Base-by-base conservation (phyloP, 495 filamentous ascomycete species). In the Podospora appendiculata region DNA sequence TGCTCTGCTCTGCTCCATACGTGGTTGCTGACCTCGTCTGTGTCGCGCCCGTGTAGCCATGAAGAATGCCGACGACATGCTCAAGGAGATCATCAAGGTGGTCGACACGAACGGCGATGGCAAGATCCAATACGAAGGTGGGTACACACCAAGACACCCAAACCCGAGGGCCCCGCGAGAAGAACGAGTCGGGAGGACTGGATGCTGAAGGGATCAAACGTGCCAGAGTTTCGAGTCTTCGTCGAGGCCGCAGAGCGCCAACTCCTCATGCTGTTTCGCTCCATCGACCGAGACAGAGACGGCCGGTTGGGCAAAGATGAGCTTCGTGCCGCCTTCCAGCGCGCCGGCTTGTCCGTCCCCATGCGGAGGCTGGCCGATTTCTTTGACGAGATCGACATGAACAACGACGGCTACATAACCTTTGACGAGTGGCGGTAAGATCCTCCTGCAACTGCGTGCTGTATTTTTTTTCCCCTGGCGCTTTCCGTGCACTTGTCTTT, bases 391-490 rank as follows among this genome's bases (percentile, higher is more conserved):
- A 87, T 98, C 46, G 93, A 98, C 68, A 80, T 78, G 62, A 92
- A 98, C 67, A 78, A 84, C 51, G 92, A 97, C 68, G 94, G 85
- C 13, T 79, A 79, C 50, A 96, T 98, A 55, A 87, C 77, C 41
- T 98, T 93, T 69, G 80, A 87, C 51, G 93, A 98, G 74, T 98
- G 93, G 93, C 88, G 93, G 92, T 97, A 85, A 63, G 82, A 67
- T 53, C 14, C 45, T 33, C 7, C 42, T 41, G n/a, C n/a, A n/a
- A n/a, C n/a, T n/a, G n/a, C n/a, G 48, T 36, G 38, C 47, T 44
- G 51, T 49, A 48, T 38, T 43, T 11, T 43, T 43, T 12, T 43
- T 17, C 6, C 35, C 35, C 35, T 12, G 12, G 35, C 35, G 12
- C 7, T 12, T 38, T 38, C 35, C 8, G 35, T 7, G 8, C 35